phyloP scores from a whole-genome alignment of 2,329 filamentous ascomycete species.

The Coniochaeta sp. region DNA sequence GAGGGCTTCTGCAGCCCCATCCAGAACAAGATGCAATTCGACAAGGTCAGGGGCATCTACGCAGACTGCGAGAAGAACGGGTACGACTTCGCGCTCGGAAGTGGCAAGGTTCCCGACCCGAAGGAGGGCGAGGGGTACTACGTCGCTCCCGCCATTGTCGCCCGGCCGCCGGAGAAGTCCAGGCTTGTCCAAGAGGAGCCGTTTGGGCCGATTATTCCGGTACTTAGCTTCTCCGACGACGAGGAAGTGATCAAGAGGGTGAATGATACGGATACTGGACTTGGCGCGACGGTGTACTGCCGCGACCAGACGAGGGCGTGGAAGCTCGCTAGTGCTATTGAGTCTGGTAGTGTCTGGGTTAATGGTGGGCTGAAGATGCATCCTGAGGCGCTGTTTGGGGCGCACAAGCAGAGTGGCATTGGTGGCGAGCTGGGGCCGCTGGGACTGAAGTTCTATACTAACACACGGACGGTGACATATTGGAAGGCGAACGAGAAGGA shows the following conservation, averaged over 20 bases:
- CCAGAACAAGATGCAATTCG: slow-evolving; percentile 53
- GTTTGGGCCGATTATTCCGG: slow-evolving; percentile 35
- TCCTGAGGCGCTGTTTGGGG: slow-evolving; percentile 34
- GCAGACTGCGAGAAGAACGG: slow-evolving; percentile 37
- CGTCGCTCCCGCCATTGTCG: slow-evolving; percentile 49
- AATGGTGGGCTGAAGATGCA: slow-evolving; percentile 34
- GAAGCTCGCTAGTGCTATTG: slow-evolving; percentile 37
- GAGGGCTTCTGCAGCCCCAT: slow-evolving; percentile 41
- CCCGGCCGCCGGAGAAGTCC: slow-evolving; percentile 49
- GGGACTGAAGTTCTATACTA: background rate
- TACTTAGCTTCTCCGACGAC: slow-evolving; percentile 31
- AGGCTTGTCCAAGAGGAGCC: slow-evolving; percentile 48
- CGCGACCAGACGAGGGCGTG: slow-evolving; percentile 8
- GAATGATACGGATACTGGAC: background rate
- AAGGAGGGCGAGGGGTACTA: slow-evolving; percentile 36
- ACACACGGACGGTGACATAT: background rate
- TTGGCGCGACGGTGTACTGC: background rate
- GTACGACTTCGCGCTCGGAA: slow-evolving; percentile 37
- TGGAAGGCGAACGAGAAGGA: background rate
- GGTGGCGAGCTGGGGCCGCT: slow-evolving; percentile 17
- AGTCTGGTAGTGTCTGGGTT: slow-evolving; percentile 47
- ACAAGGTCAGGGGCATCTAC: slow-evolving; percentile 44
- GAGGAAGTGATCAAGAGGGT: background rate
- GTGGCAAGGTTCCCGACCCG: slow-evolving; percentile 18
- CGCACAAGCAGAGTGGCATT: slow-evolving; percentile 42